Conservation (phyloP, 2,329 filamentous ascomycete species). For the Didymella pomorum region DNA sequence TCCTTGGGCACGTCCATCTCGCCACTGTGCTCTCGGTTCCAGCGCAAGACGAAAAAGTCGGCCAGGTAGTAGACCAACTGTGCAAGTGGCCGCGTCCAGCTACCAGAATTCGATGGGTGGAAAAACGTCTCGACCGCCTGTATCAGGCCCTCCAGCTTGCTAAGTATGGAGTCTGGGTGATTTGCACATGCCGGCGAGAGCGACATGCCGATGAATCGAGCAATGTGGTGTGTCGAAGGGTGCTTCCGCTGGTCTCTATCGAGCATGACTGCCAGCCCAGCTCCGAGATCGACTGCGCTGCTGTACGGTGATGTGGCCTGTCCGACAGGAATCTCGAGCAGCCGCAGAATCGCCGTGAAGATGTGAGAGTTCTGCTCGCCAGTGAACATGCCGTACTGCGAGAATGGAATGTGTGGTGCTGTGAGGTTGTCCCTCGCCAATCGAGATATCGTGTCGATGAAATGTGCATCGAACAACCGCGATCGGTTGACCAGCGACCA, state of each 20-base stretch:
- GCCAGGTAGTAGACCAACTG: slow-evolving; percentile 92
- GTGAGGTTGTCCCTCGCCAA: slow-evolving; percentile 83
- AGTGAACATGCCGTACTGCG: slow-evolving; percentile 88
- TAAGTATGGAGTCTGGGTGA: slow-evolving; percentile 79
- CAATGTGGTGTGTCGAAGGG: slow-evolving; percentile 89
- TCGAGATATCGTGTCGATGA: slow-evolving; percentile 88
- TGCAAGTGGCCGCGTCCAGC: slow-evolving; percentile 88
- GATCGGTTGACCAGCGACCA: slow-evolving; percentile 95
- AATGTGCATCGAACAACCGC: slow-evolving; percentile 83
- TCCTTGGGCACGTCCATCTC: slow-evolving; percentile 87
- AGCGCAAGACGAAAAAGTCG: slow-evolving; percentile 96
- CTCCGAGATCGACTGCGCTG: slow-evolving; percentile 76
- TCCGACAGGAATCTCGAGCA: slow-evolving; percentile 95
- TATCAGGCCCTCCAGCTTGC: slow-evolving; percentile 87
- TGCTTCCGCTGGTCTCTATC: slow-evolving; percentile 95
- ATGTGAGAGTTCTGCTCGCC: slow-evolving; percentile 90
- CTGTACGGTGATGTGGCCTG: slow-evolving; percentile 95
- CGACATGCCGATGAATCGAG: slow-evolving; percentile 91
- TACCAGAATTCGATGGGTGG: slow-evolving; percentile 93
- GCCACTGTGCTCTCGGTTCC: slow-evolving; percentile 92
- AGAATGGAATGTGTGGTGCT: slow-evolving; percentile 78
- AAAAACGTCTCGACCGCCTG: slow-evolving; percentile 98
- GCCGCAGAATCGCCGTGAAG: slow-evolving; percentile 86
- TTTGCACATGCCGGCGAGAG: slow-evolving; percentile 84
- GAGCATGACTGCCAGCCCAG: slow-evolving; percentile 83